These are phyloP conservation scores for Aspergillus amoenus DNA, from an alignment of 2,329 filamentous ascomycete genomes.

Conservation along the genomic window DNA sequence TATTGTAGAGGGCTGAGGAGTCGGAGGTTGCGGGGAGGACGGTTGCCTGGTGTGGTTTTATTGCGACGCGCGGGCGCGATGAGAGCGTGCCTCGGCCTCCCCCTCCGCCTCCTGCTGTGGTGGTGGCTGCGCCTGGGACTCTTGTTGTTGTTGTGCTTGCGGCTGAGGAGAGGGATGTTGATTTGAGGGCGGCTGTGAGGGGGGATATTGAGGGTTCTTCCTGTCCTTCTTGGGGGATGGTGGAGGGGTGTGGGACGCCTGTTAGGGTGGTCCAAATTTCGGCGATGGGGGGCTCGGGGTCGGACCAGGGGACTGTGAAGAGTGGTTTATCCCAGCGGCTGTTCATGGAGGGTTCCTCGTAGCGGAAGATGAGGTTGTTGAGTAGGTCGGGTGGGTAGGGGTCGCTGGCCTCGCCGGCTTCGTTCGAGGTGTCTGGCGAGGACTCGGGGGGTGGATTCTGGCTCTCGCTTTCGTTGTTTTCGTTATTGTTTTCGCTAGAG, in stretches of 20 bases:
- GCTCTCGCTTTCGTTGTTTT: constrained; percentile 1
- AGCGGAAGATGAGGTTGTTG: constrained; percentile 64
- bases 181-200: constrained; percentile 20
- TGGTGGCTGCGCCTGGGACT: constrained; percentile 22
- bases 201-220: constrained; percentile 7
- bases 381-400: constrained; percentile 57
- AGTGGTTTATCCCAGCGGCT: constrained; percentile 65
- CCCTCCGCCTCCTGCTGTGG: constrained; percentile 22
- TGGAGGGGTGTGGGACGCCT: constrained; percentile 33
- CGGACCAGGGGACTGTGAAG: constrained; percentile 60
- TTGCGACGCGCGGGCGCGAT: constrained; percentile 20
- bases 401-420: constrained; percentile 28
- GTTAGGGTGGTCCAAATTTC: constrained; percentile 61
- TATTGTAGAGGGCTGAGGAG: constrained; percentile 42
- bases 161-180: constrained; percentile 19
- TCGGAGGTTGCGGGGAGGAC: constrained; percentile 40
- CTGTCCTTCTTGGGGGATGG: constrained; percentile 9
- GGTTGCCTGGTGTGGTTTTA: constrained; percentile 46
- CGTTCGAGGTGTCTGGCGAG: neutral
- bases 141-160: constrained; percentile 28
- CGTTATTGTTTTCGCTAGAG: neutral
- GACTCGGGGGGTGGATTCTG: neutral
- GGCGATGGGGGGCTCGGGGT: constrained; percentile 55
- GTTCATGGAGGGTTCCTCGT: constrained; percentile 67
- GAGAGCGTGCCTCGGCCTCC: constrained; percentile 10